Base-by-base conservation (phyloP, 2,329 filamentous ascomycete species). In the Cadophora luteo-olivacea region DNA sequence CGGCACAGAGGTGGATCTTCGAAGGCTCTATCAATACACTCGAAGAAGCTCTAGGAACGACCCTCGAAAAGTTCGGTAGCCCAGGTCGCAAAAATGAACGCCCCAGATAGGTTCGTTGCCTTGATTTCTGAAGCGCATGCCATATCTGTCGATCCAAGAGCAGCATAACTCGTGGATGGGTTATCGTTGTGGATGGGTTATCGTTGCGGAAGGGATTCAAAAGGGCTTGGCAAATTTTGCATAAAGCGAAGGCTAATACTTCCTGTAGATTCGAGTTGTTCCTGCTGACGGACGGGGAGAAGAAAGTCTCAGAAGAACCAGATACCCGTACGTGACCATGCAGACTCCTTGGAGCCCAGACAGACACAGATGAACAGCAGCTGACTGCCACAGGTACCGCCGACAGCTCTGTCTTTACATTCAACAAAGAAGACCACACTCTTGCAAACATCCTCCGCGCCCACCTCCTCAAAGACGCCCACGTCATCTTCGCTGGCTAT, bases 341-440 rank as follows among this genome's bases (percentile, higher is more conserved):
- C 25, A 14, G 16, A 36, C 1, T 29, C 22, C 24, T 22, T 14
- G 38, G n/a, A 41, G n/a, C 45, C 7, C 24, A 29, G 3, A 5
- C 29, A 29, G 29, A 29, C 29, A 48, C 22, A 22, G 16, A 1
- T 22, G 48, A 57, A 22, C 61, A 69, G 24, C 41, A 25, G 22
- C 60, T 69, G 51, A 68, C 29, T 8, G 38, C 62, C 45, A 51
- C 68, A 96, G 94, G 93, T 77, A 94, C 97, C 79, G 93, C 95
- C 25, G 97, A 97, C 79, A 94, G 92, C n/a, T 92, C 93, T 11
- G 92, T 97, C 81, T 99, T 99, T 83, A 89, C 93, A 68, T 90
- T 99, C 82, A 93, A 93, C 82, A 98, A 97, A 81, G 96, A 99
- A 80, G 96, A 99, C 76, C 95, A 97, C 82, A 97, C 95, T 0